These are phyloP conservation scores for Madurella mycetomatis DNA, from an alignment of 2,329 filamentous ascomycete genomes.

Conservation along the genomic window DNA sequence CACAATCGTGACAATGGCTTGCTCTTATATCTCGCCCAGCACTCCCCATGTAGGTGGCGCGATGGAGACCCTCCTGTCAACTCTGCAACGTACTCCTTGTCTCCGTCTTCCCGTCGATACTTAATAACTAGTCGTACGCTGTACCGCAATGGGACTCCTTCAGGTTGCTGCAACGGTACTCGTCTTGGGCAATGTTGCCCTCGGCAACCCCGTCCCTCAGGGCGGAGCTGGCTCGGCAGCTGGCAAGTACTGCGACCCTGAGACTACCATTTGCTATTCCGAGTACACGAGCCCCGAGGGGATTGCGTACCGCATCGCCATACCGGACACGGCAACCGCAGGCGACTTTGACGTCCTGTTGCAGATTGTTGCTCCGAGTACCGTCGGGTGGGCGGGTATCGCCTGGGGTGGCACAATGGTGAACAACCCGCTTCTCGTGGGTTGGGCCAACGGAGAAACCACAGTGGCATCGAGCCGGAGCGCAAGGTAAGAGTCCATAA, in stretches of 20 bases:
- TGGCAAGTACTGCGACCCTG: slow-evolving; percentile 29
- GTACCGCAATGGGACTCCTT: slow-evolving; percentile 24
- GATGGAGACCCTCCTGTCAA: neutral
- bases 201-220: slow-evolving; percentile 19
- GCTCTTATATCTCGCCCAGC: neutral
- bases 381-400: slow-evolving; percentile 39
- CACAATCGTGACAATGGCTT: neutral
- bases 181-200: slow-evolving; percentile 16
- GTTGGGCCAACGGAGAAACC: slow-evolving; percentile 35
- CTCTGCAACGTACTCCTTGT: neutral
- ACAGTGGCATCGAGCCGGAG: slow-evolving; percentile 37
- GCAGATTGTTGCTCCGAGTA: slow-evolving; percentile 37
- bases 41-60: neutral
- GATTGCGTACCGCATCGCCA: slow-evolving; percentile 29
- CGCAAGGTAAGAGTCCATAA: slow-evolving; percentile 28
- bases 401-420: slow-evolving; percentile 40
- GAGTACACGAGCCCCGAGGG: slow-evolving; percentile 27
- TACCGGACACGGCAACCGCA: slow-evolving; percentile 30
- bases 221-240: slow-evolving; percentile 9
- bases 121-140: neutral
- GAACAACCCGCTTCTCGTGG: slow-evolving; percentile 38
- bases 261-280: slow-evolving; percentile 29
- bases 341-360: slow-evolving; percentile 35
- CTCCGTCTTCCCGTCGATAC: neutral
- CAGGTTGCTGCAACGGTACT: slow-evolving; percentile 19